phyloP scores from a whole-genome alignment of 495 filamentous ascomycete genomes.

The Clavariopsis aquatica region DNA sequence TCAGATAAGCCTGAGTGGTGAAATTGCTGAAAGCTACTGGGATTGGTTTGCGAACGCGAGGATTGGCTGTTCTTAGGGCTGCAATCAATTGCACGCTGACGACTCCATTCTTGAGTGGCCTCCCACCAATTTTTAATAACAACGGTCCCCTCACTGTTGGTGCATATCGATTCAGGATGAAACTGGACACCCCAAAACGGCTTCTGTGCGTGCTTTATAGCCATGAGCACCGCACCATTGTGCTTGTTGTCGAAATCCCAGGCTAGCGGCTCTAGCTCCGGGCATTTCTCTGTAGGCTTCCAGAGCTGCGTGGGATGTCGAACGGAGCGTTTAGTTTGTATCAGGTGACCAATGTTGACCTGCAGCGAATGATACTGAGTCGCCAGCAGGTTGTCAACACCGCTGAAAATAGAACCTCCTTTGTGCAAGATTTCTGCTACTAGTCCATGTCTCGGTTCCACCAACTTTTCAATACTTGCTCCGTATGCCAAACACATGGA shows the following conservation, averaged over 20 bases:
- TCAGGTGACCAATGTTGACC: slow-evolving; percentile 55
- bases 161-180: slow-evolving; percentile 93
- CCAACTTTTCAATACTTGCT: slow-evolving; percentile 61
- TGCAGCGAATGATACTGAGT: slow-evolving; percentile 89
- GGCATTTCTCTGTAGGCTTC: slow-evolving; percentile 29
- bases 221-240: slow-evolving; percentile 72
- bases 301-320: slow-evolving; percentile 41
- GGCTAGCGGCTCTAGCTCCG: slow-evolving; percentile 61
- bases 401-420: slow-evolving; percentile 55
- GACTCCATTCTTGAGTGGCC: slow-evolving; percentile 55
- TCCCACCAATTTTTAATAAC: slow-evolving; percentile 79
- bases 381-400: slow-evolving; percentile 61
- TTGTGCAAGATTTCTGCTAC: slow-evolving; percentile 62
- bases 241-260: slow-evolving; percentile 57
- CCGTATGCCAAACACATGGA: slow-evolving; percentile 71
- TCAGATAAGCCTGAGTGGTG: not conserved
- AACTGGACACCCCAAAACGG: slow-evolving; percentile 94
- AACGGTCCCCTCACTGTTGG: slow-evolving; percentile 62
- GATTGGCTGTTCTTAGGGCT: not conserved
- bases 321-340: slow-evolving; percentile 30
- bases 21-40: not conserved
- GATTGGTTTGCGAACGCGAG: not conserved
- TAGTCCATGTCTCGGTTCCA: slow-evolving; percentile 77
- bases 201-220: slow-evolving; percentile 63
- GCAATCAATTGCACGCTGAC: not conserved